Percentiles rank a stretch among this genome's conserved stretches.
Conservation (phyloP, 2,329 filamentous ascomycete genomes). For the Diaporthe sp. region DNA sequence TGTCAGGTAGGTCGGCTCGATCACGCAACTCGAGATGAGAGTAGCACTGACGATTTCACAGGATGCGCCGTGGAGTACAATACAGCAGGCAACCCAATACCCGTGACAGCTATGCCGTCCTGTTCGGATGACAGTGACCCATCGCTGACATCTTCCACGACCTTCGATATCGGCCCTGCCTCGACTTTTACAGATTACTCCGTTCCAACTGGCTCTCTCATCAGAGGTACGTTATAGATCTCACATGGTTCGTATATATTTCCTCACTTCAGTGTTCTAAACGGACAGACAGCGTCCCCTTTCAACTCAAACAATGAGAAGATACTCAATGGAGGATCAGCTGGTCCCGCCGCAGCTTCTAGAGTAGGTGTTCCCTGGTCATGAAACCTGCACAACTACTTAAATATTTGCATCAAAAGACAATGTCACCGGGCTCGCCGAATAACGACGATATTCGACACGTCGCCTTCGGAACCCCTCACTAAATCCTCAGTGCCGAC, state of each 20-base stretch:
- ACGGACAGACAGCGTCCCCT: neutral
- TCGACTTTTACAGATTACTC: too few species aligned
- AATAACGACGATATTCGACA: neutral
- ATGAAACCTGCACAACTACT: neutral
- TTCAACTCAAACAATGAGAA: neutral
- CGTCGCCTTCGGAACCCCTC: neutral
- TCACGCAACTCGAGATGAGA: neutral
- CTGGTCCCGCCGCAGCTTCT: too few species aligned
- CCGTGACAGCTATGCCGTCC: neutral
- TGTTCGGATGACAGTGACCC: neutral
- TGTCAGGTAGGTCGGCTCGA: neutral
- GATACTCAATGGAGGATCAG: neutral
- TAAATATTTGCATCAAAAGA: neutral
- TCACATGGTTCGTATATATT: neutral
- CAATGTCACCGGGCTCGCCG: neutral
- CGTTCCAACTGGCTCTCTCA: neutral
- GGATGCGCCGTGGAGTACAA: constrained; percentile 28
- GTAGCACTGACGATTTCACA: constrained; percentile 6
- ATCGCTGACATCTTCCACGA: neutral
- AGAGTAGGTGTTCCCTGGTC: neutral
- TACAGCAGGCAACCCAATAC: neutral
- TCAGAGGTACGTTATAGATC: neutral
- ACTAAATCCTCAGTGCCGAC: too few species aligned
- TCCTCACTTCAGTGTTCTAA: neutral
- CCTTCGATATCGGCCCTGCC: neutral